Evolutionary conservation across 176 grass and related monocot species (phyloP).

Genomic region (Oryza meyeriana): DNA sequence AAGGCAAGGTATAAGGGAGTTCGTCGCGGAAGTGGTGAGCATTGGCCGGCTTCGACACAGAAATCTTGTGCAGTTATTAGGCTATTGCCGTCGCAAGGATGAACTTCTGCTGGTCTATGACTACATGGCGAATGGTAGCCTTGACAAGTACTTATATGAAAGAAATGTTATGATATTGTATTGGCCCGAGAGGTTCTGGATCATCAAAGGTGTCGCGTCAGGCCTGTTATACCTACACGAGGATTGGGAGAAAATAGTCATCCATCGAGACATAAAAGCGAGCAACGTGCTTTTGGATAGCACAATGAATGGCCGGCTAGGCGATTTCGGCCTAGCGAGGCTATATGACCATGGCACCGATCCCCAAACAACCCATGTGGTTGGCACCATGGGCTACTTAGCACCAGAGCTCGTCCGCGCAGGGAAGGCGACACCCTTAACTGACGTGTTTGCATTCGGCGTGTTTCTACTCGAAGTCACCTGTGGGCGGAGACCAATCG

Average conservation of each 20-base stretch:
- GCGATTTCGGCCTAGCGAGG: conserved; percentile 31
- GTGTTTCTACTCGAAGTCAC: conserved; percentile 36
- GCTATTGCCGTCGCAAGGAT: conserved; percentile 35
- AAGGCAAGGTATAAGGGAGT: conserved; percentile 30
- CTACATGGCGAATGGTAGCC: conserved; percentile 51
- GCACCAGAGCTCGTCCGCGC: conserved; percentile 28
- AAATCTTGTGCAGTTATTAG: conserved; percentile 34
- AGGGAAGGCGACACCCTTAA: conserved; percentile 19
- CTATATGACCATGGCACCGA: conserved; percentile 5
- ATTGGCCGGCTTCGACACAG: conserved; percentile 41
- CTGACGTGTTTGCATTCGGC: conserved; percentile 38
- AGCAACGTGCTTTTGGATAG: conserved; percentile 32
- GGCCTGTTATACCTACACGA: conserved; percentile 30
- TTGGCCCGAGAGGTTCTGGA: conserved; percentile 18
- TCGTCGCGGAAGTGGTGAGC: conserved; percentile 41
- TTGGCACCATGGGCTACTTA: conserved; percentile 42
- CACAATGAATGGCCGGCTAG: conserved; percentile 8
- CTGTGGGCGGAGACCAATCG: conserved; percentile 25
- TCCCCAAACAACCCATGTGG: conserved; percentile 17
- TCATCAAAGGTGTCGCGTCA: conserved; percentile 11
- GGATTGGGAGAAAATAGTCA: conserved; percentile 37
- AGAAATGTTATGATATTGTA: background rate
- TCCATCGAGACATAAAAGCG: conserved; percentile 50
- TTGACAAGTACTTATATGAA: conserved; percentile 28
- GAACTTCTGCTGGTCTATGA: conserved; percentile 50